Conservation (phyloP, 2,329 filamentous ascomycete species). For the Fusarium irregulare region DNA sequence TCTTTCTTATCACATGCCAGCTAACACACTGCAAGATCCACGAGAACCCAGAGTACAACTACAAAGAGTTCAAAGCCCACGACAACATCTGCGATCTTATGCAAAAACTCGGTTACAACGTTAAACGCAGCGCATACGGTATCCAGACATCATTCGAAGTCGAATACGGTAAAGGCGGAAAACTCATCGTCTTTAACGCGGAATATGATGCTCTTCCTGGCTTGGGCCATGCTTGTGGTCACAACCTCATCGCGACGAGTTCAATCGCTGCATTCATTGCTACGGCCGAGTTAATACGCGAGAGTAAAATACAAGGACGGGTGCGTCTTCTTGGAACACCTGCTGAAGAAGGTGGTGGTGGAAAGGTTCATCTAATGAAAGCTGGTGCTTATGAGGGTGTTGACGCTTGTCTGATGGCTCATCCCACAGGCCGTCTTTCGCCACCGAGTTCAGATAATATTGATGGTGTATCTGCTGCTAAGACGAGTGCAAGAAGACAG, state of each 20-base stretch:
- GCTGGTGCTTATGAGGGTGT: constrained; percentile 57
- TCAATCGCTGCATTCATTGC: constrained; percentile 30
- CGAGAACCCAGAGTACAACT: constrained; percentile 29
- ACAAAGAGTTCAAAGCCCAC: constrained; percentile 26
- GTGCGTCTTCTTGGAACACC: constrained; percentile 57
- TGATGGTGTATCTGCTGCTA: constrained; percentile 55
- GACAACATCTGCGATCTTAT: constrained; percentile 24
- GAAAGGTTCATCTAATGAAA: constrained; percentile 60
- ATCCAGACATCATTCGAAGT: constrained; percentile 28
- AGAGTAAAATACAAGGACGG: neutral
- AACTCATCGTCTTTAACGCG: constrained; percentile 31
- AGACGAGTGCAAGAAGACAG: constrained; percentile 61
- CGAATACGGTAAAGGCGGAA: constrained; percentile 25
- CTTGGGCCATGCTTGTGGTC: constrained; percentile 30
- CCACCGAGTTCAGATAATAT: neutral
- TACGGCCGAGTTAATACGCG: constrained; percentile 27
- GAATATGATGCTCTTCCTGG: constrained; percentile 34
- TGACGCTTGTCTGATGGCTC: constrained; percentile 47
- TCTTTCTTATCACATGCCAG: neutral
- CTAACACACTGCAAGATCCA: constrained; percentile 4
- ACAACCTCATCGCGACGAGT: constrained; percentile 33
- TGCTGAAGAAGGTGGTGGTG: constrained; percentile 64
- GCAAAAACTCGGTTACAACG: constrained; percentile 10
- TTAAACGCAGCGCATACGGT: constrained; percentile 18
- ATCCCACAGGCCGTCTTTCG: constrained; percentile 35